phyloP scores from a whole-genome alignment of 148 eudicot species.

The Cornus florida region DNA sequence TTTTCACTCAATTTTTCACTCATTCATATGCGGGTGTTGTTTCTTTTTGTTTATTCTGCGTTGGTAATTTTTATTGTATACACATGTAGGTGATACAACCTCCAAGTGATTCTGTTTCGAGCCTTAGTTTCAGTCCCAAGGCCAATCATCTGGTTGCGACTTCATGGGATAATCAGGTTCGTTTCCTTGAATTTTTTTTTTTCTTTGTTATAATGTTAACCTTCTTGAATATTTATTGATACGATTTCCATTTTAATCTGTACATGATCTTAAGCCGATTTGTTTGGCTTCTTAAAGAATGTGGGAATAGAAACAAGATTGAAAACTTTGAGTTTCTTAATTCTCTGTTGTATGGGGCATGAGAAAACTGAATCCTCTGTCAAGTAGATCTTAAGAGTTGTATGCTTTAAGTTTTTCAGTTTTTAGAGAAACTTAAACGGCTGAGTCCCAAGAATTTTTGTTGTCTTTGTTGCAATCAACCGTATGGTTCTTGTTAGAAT shows the following conservation, averaged over 20 bases:
- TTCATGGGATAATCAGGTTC: slow-evolving; percentile 99
- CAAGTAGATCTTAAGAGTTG: no score
- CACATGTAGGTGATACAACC: slow-evolving; percentile 58
- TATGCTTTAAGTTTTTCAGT: neutral
- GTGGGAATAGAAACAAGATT: neutral
- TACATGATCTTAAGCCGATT: no score
- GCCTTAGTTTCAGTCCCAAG: slow-evolving; percentile 85
- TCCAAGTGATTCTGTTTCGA: slow-evolving; percentile 74
- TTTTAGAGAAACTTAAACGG: neutral
- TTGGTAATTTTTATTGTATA: neutral
- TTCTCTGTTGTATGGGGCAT: neutral
- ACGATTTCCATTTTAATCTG: no score
- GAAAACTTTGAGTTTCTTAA: neutral
- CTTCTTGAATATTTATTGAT: neutral
- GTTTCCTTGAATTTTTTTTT: neutral
- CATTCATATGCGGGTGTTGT: neutral
- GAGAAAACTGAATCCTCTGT: no score
- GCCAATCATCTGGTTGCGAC: slow-evolving; percentile 84
- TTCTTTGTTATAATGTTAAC: neutral
- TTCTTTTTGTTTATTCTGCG: neutral
- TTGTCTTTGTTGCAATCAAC: no score
- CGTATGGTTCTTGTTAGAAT: no score
- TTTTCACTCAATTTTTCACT: neutral
- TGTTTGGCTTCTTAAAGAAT: neutral
- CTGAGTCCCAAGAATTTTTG: neutral